Conservation (phyloP, 441 rosid species). For the Kokia cookei region DNA sequence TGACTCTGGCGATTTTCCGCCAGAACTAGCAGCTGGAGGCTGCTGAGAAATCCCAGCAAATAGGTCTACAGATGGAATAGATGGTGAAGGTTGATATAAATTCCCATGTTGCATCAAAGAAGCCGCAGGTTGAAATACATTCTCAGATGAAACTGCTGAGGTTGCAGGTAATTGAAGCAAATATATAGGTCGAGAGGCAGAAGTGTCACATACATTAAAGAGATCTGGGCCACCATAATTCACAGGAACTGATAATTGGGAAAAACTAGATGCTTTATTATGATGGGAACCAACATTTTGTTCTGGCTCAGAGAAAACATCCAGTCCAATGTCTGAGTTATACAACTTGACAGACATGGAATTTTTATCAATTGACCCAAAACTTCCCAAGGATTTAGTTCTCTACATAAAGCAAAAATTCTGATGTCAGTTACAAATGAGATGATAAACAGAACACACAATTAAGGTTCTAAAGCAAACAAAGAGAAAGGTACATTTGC, state of each 20-base stretch:
- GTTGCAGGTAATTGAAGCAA: conserved; percentile 54
- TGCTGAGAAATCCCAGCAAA: conserved; percentile 38
- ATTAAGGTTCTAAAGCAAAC: background rate
- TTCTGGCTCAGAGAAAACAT: conserved; percentile 39
- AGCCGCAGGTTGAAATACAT: conserved; percentile 28
- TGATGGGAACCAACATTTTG: conserved; percentile 28
- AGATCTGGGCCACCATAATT: conserved; percentile 41
- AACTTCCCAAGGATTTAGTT: conserved; percentile 64
- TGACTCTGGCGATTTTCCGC: conserved; percentile 23
- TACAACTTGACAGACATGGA: conserved; percentile 51
- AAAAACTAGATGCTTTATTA: conserved; percentile 27
- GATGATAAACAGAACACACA: background rate
- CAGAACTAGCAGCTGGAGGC: conserved; percentile 26
- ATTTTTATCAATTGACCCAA: conserved; percentile 55
- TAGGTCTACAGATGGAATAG: conserved; percentile 41
- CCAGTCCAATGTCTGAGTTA: conserved; percentile 43
- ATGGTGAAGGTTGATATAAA: conserved; percentile 38
- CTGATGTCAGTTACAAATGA: conserved; percentile 17
- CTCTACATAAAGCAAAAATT: conserved; percentile 43
- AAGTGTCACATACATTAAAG: conserved; percentile 30
- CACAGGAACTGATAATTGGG: conserved; percentile 25
- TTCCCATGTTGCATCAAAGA: conserved; percentile 27
- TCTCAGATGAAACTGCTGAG: conserved; percentile 31
- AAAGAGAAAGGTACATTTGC: background rate
- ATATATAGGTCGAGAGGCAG: conserved; percentile 46